Evolutionary conservation across 768 basidiomycete species (phyloP), one percentile per base, ranked within the genome.

Genomic region (Clitopilus passeckerianus): DNA sequence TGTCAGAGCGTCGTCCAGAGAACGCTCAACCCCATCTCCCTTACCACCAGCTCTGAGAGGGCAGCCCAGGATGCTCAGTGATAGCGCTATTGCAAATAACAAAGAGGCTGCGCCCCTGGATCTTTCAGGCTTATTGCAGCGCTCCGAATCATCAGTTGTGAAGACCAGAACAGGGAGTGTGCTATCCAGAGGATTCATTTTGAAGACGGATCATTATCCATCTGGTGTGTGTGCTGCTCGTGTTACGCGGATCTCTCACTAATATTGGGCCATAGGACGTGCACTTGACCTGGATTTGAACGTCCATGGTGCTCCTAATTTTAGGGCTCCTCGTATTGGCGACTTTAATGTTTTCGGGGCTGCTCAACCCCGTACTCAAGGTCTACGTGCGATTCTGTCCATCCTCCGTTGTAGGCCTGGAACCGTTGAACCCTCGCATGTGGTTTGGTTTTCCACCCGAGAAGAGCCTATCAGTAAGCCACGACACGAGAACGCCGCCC

Each of bases 381-480:
- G 96, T 2, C 78, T 99, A 10, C 81, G 92, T 52, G 95, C 93
- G 1, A 92, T 98, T 54, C 75, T 99, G 4, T 93, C 93, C 20
- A 80, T 94, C 10, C 82, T 99, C 6, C 78, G 87, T 34, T 90
- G 89, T 63, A 77, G 88, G 27, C 91, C 91, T 8, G 83, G 80
- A 57, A 81, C 79, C 33, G 66, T 74, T 2, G 79, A 86, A 61
- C 82, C 87, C 10, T 85, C 88, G 1, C 89, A 86, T 65, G 91
- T 92, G 2, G 87, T 96, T 27, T 99, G 95, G 94, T 93, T 98
- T 72, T 97, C 91, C 27, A 97, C 96, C 12, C 82, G 97, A 64
- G 97, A 99, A 72, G 97, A 98, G 69, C 95, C 95, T 4, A 85
- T 96, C 56, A 85, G 94, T 93, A 71, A 61, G 86, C 78, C 24